phyloP scores from a whole-genome alignment of 345 rosid species.

The Bruguiera sexangula region DNA sequence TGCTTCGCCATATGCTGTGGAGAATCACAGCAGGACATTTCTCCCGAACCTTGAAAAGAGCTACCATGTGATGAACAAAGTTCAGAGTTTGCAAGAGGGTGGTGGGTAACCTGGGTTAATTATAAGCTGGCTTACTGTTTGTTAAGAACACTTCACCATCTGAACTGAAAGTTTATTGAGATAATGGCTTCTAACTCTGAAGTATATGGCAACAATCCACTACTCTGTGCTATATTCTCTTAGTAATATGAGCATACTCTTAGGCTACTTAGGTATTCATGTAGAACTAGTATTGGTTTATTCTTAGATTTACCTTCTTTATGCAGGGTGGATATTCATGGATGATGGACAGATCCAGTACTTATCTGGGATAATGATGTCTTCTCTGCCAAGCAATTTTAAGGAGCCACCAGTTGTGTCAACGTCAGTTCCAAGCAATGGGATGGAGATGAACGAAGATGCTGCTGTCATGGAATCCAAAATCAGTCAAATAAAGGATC shows the following conservation, averaged over 20 bases:
- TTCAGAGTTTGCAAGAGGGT: constrained; percentile 57
- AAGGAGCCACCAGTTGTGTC: constrained; percentile 38
- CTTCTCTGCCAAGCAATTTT: constrained; percentile 24
- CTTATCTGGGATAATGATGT: constrained; percentile 60
- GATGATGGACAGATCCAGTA: constrained; percentile 80
- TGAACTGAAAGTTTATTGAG: background rate
- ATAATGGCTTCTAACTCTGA: background rate
- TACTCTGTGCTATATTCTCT: background rate
- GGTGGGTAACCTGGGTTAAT: constrained; percentile 35
- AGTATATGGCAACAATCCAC: background rate
- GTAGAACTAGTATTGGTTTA: background rate
- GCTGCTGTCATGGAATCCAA: constrained; percentile 71
- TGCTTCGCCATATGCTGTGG: constrained; percentile 51
- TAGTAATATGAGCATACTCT: background rate
- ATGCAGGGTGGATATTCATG: constrained; percentile 78
- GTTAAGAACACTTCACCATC: background rate
- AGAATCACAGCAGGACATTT: constrained; percentile 45
- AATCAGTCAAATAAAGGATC: constrained; percentile 86
- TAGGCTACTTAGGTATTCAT: background rate
- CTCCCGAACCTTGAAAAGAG: constrained; percentile 62
- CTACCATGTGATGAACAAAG: constrained; percentile 50
- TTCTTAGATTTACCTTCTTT: constrained; percentile 6
- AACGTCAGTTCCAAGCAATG: constrained; percentile 23
- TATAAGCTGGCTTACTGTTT: background rate
- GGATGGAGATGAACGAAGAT: constrained; percentile 58